These are phyloP conservation scores for Kuraishia borneana DNA, from an alignment of 805 yeast species.

Conservation along the genomic window DNA sequence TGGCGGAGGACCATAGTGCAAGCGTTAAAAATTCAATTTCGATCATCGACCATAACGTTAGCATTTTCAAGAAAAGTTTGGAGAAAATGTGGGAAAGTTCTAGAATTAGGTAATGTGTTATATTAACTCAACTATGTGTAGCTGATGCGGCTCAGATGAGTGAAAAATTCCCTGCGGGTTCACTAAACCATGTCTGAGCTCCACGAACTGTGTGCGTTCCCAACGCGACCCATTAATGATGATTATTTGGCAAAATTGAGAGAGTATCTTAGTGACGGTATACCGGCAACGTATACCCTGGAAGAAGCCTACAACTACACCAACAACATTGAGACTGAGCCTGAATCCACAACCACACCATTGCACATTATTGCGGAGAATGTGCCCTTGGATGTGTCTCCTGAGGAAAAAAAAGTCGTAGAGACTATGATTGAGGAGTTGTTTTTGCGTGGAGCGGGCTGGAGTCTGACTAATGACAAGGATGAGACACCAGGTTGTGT, in stretches of 20 bases:
- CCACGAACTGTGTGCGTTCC: slow-evolving; percentile 50
- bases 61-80: slow-evolving; percentile 64
- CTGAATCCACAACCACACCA: slow-evolving; percentile 60
- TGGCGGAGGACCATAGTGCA: slow-evolving; percentile 18
- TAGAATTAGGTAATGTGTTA: slow-evolving; percentile 11
- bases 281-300: slow-evolving; percentile 74
- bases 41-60: slow-evolving; percentile 82
- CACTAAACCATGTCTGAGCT: slow-evolving; percentile 47
- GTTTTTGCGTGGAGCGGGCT: slow-evolving; percentile 84
- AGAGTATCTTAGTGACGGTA: slow-evolving; percentile 43
- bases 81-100: slow-evolving; percentile 59
- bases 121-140: neutral
- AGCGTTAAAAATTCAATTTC: slow-evolving; percentile 32
- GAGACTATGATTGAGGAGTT: slow-evolving; percentile 47
- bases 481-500: slow-evolving; percentile 82
- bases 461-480: slow-evolving; percentile 69
- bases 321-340: slow-evolving; percentile 23
- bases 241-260: slow-evolving; percentile 32
- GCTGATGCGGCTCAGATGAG: neutral
- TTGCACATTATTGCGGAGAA: slow-evolving; percentile 57
- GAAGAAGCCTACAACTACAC: slow-evolving; percentile 62
- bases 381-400: slow-evolving; percentile 26
- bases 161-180: neutral
- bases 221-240: slow-evolving; percentile 37
- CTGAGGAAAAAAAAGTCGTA: slow-evolving; percentile 33